Evolutionary conservation across 805 yeast genomes (phyloP).

Genomic region (Sporopachydermia lactativora): DNA sequence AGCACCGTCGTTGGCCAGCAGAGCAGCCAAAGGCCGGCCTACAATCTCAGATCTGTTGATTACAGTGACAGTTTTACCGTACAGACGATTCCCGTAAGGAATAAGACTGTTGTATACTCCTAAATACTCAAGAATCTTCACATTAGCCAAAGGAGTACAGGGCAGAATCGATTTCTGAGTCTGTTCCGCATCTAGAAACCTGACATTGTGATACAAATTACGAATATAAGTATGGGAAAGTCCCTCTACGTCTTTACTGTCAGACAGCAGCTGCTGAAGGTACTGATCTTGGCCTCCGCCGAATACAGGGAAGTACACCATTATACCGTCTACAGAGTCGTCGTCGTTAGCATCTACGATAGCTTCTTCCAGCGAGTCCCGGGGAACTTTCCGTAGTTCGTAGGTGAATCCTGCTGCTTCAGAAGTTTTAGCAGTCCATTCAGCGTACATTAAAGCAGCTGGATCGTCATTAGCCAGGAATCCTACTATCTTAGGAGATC

Average conservation of each 20-base stretch:
- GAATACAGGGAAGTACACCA: conserved; percentile 96
- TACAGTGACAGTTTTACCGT: conserved; percentile 83
- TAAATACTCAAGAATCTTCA: conserved; percentile 80
- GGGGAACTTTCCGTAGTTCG: conserved; percentile 58
- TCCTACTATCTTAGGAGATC: conserved; percentile 74
- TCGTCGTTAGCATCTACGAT: conserved; percentile 75
- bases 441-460: conserved; percentile 90
- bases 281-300: conserved; percentile 93
- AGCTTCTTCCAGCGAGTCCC: conserved; percentile 75
- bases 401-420: conserved; percentile 76
- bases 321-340: conserved; percentile 70
- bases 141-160: conserved; percentile 92
- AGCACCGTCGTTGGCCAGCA: conserved; percentile 95
- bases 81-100: conserved; percentile 81
- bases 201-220: conserved; percentile 85
- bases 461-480: conserved; percentile 88
- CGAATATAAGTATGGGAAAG: conserved; percentile 81
- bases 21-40: conserved; percentile 92
- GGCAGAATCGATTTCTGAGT: conserved; percentile 78
- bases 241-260: conserved; percentile 94
- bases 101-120: conserved; percentile 74
- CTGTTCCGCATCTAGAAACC: conserved; percentile 64
- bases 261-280: conserved; percentile 82
- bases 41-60: conserved; percentile 94
- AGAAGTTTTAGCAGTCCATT: conserved; percentile 89